Percentiles rank a stretch among this genome's conserved stretches.
Conservation (phyloP, 495 filamentous ascomycete genomes). For the Jackrogersella minutella region DNA sequence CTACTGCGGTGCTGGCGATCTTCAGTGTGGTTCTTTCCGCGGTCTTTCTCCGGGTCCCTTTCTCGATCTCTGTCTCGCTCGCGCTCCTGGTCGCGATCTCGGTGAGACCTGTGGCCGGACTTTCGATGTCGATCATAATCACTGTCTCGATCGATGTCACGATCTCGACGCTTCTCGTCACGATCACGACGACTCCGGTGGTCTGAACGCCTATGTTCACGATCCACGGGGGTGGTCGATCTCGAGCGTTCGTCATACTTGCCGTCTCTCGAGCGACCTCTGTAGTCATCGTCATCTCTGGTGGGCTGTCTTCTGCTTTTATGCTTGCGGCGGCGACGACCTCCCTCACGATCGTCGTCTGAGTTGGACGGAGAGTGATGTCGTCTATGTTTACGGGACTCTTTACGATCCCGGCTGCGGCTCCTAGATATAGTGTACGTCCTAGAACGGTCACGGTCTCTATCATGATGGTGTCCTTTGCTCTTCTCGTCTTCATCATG, state of each 20-base stretch:
- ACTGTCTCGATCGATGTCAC: conserved; percentile 53
- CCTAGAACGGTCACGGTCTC: conserved; percentile 41
- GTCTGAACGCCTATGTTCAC: conserved; percentile 55
- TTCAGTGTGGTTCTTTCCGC: conserved; percentile 50
- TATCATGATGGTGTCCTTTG: conserved; percentile 37
- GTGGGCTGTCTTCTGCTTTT: conserved; percentile 55
- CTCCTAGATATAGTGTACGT: conserved; percentile 38
- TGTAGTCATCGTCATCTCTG: conserved; percentile 49
- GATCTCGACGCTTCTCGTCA: conserved; percentile 53
- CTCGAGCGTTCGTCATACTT: conserved; percentile 57
- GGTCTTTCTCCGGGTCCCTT: conserved; percentile 55
- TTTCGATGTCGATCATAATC: conserved; percentile 51
- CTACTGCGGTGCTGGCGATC: conserved; percentile 59
- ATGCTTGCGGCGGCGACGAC: conserved; percentile 58
- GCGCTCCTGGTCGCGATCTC: conserved; percentile 57
- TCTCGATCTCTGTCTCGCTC: conserved; percentile 59
- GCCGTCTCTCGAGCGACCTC: conserved; percentile 43
- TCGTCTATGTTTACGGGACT: conserved; percentile 63
- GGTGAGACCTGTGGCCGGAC: conserved; percentile 55
- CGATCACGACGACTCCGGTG: conserved; percentile 61
- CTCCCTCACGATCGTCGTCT: conserved; percentile 59
- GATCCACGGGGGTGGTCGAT: conserved; percentile 62
- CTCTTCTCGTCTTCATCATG: conserved; percentile 45
- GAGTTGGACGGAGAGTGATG: conserved; percentile 63
- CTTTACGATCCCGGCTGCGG: conserved; percentile 58